Conservation (phyloP, 805 yeast genomes). For the Millerago galiae region DNA sequence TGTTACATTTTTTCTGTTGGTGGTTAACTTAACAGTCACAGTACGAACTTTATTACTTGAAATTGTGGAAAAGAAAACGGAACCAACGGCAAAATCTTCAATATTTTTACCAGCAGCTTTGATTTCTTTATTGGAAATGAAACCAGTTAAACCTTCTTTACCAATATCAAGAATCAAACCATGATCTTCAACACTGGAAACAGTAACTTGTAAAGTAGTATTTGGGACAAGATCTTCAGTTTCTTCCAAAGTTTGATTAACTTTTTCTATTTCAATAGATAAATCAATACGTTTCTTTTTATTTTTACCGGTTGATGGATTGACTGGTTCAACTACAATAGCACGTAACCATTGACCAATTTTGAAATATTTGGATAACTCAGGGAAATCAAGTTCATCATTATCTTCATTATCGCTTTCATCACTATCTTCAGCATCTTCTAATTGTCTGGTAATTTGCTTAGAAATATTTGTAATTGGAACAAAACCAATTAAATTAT, state of each 20-base stretch:
- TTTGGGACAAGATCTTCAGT: slow-evolving; percentile 62
- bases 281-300: slow-evolving; percentile 60
- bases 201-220: slow-evolving; percentile 65
- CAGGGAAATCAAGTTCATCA: slow-evolving; percentile 40
- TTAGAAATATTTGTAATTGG: slow-evolving; percentile 69
- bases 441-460: slow-evolving; percentile 50
- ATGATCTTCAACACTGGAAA: slow-evolving; percentile 84
- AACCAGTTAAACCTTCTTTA: slow-evolving; percentile 50
- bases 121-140: slow-evolving; percentile 67
- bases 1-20: slow-evolving; percentile 40
- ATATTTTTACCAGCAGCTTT: slow-evolving; percentile 30
- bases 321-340: slow-evolving; percentile 49
- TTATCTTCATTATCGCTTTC: slow-evolving; percentile 29
- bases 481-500: slow-evolving; percentile 71
- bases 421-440: slow-evolving; percentile 43
- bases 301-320: slow-evolving; percentile 25
- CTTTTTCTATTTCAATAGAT: slow-evolving; percentile 65
- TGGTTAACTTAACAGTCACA: slow-evolving; percentile 47
- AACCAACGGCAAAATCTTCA: slow-evolving; percentile 46
- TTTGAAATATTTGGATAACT: slow-evolving; percentile 44
- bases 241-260: slow-evolving; percentile 48
- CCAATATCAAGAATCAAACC: slow-evolving; percentile 80
- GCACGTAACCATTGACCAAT: slow-evolving; percentile 88
- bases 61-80: slow-evolving; percentile 60
- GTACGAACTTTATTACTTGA: slow-evolving; percentile 47